Conservation (phyloP, 305 asterid genomes). For the Solanum aculeatissimum region DNA sequence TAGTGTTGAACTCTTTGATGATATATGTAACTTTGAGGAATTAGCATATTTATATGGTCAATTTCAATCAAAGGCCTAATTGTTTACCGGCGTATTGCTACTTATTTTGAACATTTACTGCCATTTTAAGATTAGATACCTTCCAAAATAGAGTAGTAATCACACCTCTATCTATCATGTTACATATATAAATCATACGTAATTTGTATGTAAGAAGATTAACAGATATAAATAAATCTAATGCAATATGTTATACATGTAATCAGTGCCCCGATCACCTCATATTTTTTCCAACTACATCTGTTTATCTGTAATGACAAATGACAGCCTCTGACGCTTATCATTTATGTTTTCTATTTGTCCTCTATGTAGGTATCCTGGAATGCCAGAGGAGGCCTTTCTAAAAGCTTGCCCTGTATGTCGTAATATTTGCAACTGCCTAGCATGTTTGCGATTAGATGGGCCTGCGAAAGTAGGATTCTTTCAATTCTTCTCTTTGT, state of each 20-base stretch:
- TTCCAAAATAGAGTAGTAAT: not conserved
- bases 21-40: not conserved
- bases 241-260: not conserved
- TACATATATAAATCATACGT: not conserved
- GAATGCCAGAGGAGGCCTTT: slow-evolving; percentile 37
- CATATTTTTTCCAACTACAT: not conserved
- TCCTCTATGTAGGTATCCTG: slow-evolving; percentile 41
- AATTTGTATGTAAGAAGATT: not conserved
- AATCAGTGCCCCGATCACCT: not conserved
- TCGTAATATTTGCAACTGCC: slow-evolving; percentile 52
- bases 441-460: slow-evolving; percentile 57
- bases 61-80: not conserved
- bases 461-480: slow-evolving; percentile 21
- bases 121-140: not conserved
- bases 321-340: not conserved
- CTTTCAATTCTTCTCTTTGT: not conserved
- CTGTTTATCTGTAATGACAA: not conserved
- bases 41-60: not conserved
- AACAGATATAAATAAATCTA: not conserved
- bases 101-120: not conserved
- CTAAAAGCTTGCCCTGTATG: slow-evolving; percentile 64
- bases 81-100: not conserved
- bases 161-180: not conserved
- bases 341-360: not conserved
- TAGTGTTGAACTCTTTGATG: not conserved